Conservation (phyloP, 805 yeast genomes). For the Blastobotrys attinorum region DNA sequence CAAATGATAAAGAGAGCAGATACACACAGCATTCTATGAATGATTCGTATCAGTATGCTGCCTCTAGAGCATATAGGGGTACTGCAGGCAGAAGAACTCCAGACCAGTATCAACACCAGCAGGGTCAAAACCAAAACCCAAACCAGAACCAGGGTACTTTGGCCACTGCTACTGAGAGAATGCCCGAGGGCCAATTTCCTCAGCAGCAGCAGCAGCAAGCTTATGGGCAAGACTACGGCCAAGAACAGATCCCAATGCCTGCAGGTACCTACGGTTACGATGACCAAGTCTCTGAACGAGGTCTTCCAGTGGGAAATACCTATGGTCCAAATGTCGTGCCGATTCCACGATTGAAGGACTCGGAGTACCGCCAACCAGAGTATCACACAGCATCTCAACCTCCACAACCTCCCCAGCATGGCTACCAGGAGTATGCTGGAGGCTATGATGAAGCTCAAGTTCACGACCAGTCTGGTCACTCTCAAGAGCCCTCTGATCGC, state of each 20-base stretch:
- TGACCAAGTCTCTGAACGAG: constrained; percentile 2
- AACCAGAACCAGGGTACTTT: background rate
- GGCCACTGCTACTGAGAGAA: background rate
- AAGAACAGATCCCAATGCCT: constrained; percentile 11
- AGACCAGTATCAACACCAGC: background rate
- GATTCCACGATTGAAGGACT: constrained; percentile 5
- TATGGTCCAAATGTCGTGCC: constrained; percentile 27
- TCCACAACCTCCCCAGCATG: background rate
- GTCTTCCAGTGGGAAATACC: background rate
- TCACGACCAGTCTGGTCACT: too few species aligned
- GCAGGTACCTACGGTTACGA: constrained; percentile 26
- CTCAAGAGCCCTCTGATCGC: background rate
- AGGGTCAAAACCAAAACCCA: background rate
- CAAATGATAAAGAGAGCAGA: background rate
- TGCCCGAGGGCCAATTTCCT: constrained; percentile 1
- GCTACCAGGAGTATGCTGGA: constrained; percentile 3
- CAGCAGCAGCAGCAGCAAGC: constrained; percentile 4
- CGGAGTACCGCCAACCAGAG: background rate
- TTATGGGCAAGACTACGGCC: background rate
- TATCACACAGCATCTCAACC: background rate
- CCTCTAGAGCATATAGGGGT: constrained; percentile 5
- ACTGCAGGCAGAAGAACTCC: background rate
- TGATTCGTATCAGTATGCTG: constrained; percentile 1
- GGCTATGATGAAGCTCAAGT: background rate
- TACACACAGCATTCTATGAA: background rate